Evolutionary conservation across 371 early-diverging fungal species (phyloP).

Genomic region (Vairimorpha necatrix): DNA sequence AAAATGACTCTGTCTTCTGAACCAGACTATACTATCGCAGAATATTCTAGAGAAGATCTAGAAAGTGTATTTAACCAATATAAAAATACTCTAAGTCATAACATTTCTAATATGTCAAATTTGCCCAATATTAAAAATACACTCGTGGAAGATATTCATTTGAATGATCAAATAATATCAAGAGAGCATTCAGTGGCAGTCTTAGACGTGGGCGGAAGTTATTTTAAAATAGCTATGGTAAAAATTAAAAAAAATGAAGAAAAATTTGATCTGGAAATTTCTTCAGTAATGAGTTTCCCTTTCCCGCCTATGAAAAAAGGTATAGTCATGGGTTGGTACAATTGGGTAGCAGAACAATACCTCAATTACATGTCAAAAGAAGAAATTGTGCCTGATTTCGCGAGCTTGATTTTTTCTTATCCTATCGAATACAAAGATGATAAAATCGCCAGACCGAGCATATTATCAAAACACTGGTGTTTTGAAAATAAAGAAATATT

Average conservation of each 20-base stretch:
- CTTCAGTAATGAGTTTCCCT: not conserved
- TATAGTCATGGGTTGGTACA: not conserved
- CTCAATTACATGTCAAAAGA: not conserved
- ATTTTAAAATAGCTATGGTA: slow-evolving; percentile 1
- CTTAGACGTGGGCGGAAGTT: slow-evolving; percentile 7
- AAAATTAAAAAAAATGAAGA: not conserved
- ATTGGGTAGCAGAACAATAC: not conserved
- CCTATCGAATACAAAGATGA: slow-evolving; percentile 9
- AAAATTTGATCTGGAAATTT: not conserved
- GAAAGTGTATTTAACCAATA: not conserved
- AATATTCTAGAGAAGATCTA: not conserved
- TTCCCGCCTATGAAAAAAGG: not conserved
- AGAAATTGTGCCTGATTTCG: not conserved
- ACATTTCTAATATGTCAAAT: not conserved
- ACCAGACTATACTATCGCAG: not conserved
- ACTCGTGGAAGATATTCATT: not conserved
- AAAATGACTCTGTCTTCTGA: not conserved
- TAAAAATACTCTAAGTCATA: not conserved
- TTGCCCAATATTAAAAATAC: not conserved
- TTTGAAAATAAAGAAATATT: not conserved
- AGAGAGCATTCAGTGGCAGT: not conserved
- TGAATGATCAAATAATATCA: no score
- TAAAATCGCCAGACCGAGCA: not conserved
- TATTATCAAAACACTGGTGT: not conserved
- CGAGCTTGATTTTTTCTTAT: slow-evolving; percentile 6